phyloP scores from a whole-genome alignment of 2,329 filamentous ascomycete species.

The Trichoderma pleuroti region DNA sequence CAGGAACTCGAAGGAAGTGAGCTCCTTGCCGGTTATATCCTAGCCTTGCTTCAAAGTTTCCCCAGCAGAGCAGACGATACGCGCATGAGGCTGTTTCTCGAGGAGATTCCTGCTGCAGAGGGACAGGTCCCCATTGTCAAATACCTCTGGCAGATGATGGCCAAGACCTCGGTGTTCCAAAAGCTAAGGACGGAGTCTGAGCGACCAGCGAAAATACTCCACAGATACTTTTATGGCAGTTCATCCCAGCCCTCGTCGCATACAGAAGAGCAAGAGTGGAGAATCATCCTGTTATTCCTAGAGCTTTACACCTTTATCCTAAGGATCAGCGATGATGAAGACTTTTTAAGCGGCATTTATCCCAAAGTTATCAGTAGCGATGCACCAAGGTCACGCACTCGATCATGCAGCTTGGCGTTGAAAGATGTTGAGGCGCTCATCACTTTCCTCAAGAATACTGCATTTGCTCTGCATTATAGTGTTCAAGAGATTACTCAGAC shows the following conservation, averaged over 20 bases:
- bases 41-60: conserved; percentile 83
- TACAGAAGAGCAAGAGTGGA: conserved; percentile 64
- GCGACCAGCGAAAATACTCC: conserved; percentile 29
- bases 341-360: conserved; percentile 69
- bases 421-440: conserved; percentile 71
- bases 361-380: conserved; percentile 37
- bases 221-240: conserved; percentile 31
- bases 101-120: conserved; percentile 33
- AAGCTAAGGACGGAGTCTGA: conserved; percentile 33
- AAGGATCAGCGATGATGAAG: conserved; percentile 91
- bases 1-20: conserved; percentile 47
- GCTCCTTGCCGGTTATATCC: conserved; percentile 77
- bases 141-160: conserved; percentile 74
- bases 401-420: conserved; percentile 65
- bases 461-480: conserved; percentile 86
- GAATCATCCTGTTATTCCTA: conserved; percentile 81
- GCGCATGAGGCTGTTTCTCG: conserved; percentile 84
- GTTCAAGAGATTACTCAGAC: conserved; percentile 55
- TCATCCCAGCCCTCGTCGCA: conserved; percentile 26
- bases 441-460: conserved; percentile 83
- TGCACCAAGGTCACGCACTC: conserved; percentile 46
- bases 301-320: conserved; percentile 93
- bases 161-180: conserved; percentile 40
- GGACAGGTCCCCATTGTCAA: conserved; percentile 58
- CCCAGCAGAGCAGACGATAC: conserved; percentile 80